These are phyloP conservation scores for Acrocalymma vagum DNA, from an alignment of 2,329 filamentous ascomycete species.

Conservation along the genomic window DNA sequence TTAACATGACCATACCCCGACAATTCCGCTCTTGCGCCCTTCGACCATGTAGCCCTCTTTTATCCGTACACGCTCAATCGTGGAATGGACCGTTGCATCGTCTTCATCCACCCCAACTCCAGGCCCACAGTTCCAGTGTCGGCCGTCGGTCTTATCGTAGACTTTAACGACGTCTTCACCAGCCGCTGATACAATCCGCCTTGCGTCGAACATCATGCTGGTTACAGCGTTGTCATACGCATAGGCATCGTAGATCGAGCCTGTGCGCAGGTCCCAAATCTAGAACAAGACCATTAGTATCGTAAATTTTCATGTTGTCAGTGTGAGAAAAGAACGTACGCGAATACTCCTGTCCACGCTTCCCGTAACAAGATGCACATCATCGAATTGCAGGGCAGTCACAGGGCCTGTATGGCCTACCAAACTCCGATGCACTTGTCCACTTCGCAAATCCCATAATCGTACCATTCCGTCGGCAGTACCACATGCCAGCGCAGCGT, in stretches of 20 bases:
- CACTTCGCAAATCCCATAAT: constrained; percentile 94
- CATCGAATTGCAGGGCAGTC: constrained; percentile 94
- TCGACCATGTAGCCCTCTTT: constrained; percentile 95
- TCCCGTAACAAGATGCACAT: constrained; percentile 92
- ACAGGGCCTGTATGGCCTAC: constrained; percentile 96
- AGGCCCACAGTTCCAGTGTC: constrained; percentile 95
- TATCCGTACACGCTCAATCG: constrained; percentile 85
- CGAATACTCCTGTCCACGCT: constrained; percentile 92
- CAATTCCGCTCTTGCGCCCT: constrained; percentile 83
- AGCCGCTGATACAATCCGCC: constrained; percentile 88
- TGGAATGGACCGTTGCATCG: constrained; percentile 61
- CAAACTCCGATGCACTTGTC: constrained; percentile 94
- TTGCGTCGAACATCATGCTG: constrained; percentile 95
- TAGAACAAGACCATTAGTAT: too few relatives aligned
- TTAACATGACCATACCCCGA: constrained; percentile 79
- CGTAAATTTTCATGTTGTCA: too few relatives aligned
- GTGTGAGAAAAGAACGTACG: constrained; percentile 72
- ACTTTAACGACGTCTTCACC: constrained; percentile 96
- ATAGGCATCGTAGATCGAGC: constrained; percentile 93
- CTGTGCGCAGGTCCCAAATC: constrained; percentile 99
- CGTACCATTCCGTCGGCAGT: constrained; percentile 98
- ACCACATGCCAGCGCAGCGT: constrained; percentile 92
- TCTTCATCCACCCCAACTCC: constrained; percentile 74
- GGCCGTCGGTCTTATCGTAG: constrained; percentile 95
- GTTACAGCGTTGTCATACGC: constrained; percentile 93